Evolutionary conservation across 2,329 filamentous ascomycete genomes (phyloP), one percentile per base, ranked within the genome.

Genomic region (Neophaeococcomyces aloes): DNA sequence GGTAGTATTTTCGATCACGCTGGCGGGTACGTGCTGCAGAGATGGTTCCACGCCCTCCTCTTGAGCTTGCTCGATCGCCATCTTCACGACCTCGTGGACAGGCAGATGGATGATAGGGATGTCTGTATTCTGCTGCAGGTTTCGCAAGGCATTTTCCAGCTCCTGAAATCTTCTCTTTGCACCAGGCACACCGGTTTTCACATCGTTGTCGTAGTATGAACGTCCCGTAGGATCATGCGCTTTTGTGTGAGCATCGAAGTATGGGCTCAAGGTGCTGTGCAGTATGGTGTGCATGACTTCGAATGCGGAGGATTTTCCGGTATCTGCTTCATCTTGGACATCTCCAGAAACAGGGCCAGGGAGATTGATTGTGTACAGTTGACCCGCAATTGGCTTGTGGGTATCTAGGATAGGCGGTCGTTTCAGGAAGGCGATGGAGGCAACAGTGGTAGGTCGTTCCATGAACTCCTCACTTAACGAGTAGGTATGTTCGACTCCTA

Each of bases 141-240:
- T 89, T 46, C 87, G 74, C 57, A 99, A 69, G 54, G 83, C 91
- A 55, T 94, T 73, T 62, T 94, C 88, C 54, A 99, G 68, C 62
- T 99, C 93, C 39, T 89, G 91, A 62, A 96, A 81, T 59, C 87
- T 86, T 75, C 94, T 94, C 72, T 94, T 94, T 15, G 91, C 89
- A n/a, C 89, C 86, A 13, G 91, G 87, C 50, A 98, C 88, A 48
- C 91, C 91, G 14, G 86, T 94, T 68, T 94, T 93, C 34, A 85
- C 80, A 59, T 96, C 91, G 39, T 85, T 79, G 57, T 96, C 88
- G 15, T 83, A 77, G 57, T 86, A 79, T 51, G 79, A 80, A 59
- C 85, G 81, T 13, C 79, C 78, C 45, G 68, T 67, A 39, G 76
- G 66, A 59, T 86, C 83, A 56, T 86, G 81, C 51, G 74, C 83